Evolutionary conservation across 1,284 basidiomycete genomes (phyloP).

Genomic region (Melanopsichium pennsylvanicum): DNA sequence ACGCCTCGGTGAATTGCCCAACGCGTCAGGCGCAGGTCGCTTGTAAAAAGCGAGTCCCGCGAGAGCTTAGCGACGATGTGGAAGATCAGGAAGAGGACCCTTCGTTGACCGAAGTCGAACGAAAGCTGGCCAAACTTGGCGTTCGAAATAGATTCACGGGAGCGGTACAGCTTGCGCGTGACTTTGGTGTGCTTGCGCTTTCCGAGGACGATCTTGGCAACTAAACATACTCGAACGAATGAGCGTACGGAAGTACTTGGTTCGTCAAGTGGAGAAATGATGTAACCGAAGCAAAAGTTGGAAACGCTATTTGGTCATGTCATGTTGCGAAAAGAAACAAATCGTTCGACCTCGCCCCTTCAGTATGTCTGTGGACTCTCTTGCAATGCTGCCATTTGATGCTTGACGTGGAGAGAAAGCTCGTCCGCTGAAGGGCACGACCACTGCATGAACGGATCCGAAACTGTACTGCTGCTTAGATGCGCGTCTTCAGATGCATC

Average conservation of each 20-base stretch:
- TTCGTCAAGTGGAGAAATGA: no score
- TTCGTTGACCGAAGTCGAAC: conserved; percentile 16
- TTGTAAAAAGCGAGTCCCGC: conserved; percentile 11
- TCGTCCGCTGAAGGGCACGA: conserved; percentile 14
- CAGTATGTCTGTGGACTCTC: conserved; percentile 25
- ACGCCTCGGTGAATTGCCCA: conserved; percentile 16
- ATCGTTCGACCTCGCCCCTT: not conserved
- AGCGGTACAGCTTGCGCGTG: conserved; percentile 23
- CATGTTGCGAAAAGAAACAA: not conserved
- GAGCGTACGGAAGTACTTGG: no score
- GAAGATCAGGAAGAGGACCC: conserved; percentile 4
- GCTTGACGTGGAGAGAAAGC: conserved; percentile 30
- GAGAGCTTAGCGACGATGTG: not conserved
- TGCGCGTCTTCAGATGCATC: not conserved
- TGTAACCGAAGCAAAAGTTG: no score
- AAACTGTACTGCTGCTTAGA: conserved; percentile 8
- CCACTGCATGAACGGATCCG: conserved; percentile 13
- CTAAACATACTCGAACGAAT: conserved; percentile 6
- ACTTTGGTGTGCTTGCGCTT: conserved; percentile 30
- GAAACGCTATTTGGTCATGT: no score
- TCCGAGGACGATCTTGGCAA: conserved; percentile 17
- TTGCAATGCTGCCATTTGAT: conserved; percentile 35
- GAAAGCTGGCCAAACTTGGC: conserved; percentile 20
- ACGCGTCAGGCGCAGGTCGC: conserved; percentile 16
- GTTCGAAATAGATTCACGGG: conserved; percentile 14